These are phyloP conservation scores for Biscutella laevigata DNA, from an alignment of 441 rosid species.

Conservation along the genomic window DNA sequence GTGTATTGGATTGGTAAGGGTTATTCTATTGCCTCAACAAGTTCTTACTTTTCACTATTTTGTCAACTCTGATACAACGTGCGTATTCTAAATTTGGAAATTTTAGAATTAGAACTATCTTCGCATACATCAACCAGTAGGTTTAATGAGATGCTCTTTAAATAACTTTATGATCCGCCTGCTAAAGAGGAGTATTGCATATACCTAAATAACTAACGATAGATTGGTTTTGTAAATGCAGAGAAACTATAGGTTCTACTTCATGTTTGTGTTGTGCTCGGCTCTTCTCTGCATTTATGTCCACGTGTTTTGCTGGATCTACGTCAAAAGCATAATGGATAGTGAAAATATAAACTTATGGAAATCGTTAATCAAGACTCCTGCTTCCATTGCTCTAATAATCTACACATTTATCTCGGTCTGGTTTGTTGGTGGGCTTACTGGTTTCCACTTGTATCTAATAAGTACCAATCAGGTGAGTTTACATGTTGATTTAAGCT, in stretches of 20 bases:
- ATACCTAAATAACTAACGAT: not conserved
- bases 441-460: conserved; percentile 78
- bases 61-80: not conserved
- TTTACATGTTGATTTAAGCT: too few relatives aligned
- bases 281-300: conserved; percentile 81
- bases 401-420: conserved; percentile 60
- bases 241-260: conserved; percentile 96
- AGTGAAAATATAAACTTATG: conserved; percentile 49
- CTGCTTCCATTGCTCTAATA: conserved; percentile 70
- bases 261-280: conserved; percentile 68
- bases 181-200: not conserved
- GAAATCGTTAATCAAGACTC: conserved; percentile 78
- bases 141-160: not conserved
- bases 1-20: conserved; percentile 82
- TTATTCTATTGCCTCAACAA: conserved; percentile 3
- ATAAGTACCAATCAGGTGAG: conserved; percentile 96
- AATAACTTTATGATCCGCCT: not conserved
- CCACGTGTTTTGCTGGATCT: conserved; percentile 90
- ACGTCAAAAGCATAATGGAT: conserved; percentile 57
- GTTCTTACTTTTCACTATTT: not conserved
- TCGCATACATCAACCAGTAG: not conserved
- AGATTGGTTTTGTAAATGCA: conserved; percentile 34
- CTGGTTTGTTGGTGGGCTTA: conserved; percentile 98
- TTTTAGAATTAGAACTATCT: not conserved
- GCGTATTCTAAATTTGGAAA: conserved; percentile 16